phyloP scores from a whole-genome alignment of 345 rosid species.

The Gossypium thurberi region DNA sequence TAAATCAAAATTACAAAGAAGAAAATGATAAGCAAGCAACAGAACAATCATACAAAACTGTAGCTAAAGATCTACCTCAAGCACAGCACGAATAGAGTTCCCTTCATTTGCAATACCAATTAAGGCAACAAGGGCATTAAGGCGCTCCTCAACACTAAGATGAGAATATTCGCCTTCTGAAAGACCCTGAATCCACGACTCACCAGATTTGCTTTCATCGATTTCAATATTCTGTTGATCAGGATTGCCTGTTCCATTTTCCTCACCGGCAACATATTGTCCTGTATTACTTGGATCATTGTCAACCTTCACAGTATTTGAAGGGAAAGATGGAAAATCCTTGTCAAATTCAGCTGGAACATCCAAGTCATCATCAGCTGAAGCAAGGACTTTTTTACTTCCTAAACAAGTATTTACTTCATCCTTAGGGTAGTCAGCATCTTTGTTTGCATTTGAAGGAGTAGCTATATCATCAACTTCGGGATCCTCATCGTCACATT shows the following conservation, averaged over 20 bases:
- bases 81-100: constrained; percentile 73
- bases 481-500: constrained; percentile 94
- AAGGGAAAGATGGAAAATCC: constrained; percentile 33
- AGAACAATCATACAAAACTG: constrained; percentile 5
- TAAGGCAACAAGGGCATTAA: constrained; percentile 72
- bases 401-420: constrained; percentile 38
- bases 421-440: constrained; percentile 28
- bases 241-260: constrained; percentile 22
- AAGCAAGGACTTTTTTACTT: constrained; percentile 34
- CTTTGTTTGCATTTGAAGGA: constrained; percentile 41
- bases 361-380: constrained; percentile 27
- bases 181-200: constrained; percentile 91
- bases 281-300: constrained; percentile 28
- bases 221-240: constrained; percentile 54
- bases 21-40: constrained; percentile 1
- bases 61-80: constrained; percentile 58
- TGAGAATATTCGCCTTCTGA: constrained; percentile 91
- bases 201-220: constrained; percentile 72
- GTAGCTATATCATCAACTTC: constrained; percentile 79
- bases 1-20: constrained; percentile 24
- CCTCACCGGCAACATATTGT: constrained; percentile 32
- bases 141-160: constrained; percentile 95
- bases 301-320: constrained; percentile 35
- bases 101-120: constrained; percentile 95
- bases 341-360: constrained; percentile 35